Evolutionary conservation across 768 basidiomycete species (phyloP).

Genomic region (Gelatoporia subvermispora): DNA sequence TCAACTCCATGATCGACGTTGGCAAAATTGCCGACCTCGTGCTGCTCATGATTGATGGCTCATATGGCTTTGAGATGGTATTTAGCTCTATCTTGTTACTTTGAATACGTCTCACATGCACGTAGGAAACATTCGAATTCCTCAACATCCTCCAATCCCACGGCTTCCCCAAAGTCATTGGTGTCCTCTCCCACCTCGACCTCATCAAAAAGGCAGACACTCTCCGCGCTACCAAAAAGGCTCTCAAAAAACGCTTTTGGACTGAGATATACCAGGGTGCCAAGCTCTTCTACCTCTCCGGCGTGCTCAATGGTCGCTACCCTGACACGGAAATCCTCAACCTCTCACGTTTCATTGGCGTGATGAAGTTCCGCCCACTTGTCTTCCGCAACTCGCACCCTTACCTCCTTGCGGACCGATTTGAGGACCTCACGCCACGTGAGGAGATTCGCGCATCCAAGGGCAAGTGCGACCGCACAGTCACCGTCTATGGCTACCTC

Average conservation of each 20-base stretch:
- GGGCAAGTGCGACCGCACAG: constrained; percentile 89
- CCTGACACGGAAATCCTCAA: constrained; percentile 96
- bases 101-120: neutral
- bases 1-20: constrained; percentile 98
- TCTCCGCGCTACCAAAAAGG: constrained; percentile 86
- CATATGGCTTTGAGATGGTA: constrained; percentile 99
- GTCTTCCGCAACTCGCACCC: constrained; percentile 94
- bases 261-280: constrained; percentile 98
- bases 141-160: constrained; percentile 95
- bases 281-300: constrained; percentile 95
- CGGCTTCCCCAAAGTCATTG: constrained; percentile 98
- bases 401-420: constrained; percentile 89
- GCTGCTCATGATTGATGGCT: constrained; percentile 95
- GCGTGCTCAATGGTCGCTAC: constrained; percentile 95
- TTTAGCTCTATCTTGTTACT: constrained; percentile 16
- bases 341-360: constrained; percentile 90
- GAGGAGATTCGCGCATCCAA: constrained; percentile 72
- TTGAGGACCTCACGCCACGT: constrained; percentile 91
- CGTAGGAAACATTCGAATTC: constrained; percentile 96
- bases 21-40: constrained; percentile 96
- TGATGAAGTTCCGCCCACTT: constrained; percentile 98
- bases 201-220: constrained; percentile 89
- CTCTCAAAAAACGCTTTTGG: constrained; percentile 98
- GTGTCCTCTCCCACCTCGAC: constrained; percentile 92
- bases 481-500: constrained; percentile 93